Evolutionary conservation across 2,329 filamentous ascomycete species (phyloP).

Genomic region (Fusarium protoensiforme): DNA sequence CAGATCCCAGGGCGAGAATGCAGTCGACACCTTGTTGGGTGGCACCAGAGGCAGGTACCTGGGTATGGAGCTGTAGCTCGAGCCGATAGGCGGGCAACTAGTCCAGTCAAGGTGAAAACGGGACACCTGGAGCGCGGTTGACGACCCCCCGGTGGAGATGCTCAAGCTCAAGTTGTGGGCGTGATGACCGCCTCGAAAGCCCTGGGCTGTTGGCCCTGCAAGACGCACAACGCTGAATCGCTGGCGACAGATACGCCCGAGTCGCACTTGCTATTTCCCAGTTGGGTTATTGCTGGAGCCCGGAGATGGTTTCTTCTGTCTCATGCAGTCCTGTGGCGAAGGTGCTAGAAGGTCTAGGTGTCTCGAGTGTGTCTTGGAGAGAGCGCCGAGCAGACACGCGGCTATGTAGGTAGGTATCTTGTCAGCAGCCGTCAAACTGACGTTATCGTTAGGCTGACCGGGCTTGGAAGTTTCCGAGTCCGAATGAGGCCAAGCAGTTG

Average conservation of each 20-base stretch:
- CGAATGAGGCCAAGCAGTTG: not conserved
- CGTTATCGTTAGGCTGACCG: not conserved
- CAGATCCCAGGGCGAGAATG: not conserved
- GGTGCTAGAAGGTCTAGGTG: not conserved
- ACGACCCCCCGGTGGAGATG: not conserved
- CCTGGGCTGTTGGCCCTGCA: not conserved
- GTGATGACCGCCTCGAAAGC: not conserved
- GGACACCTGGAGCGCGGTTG: not conserved
- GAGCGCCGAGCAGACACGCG: not conserved
- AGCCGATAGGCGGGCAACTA: not conserved
- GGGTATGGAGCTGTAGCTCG: not conserved
- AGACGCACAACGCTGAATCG: not conserved
- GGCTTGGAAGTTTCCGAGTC: not conserved
- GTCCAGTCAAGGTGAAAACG: not conserved
- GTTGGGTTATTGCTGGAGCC: not conserved
- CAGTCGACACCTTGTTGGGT: constrained; percentile 26
- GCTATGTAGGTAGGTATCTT: not conserved
- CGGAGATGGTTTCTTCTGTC: not conserved
- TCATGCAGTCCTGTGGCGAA: not conserved
- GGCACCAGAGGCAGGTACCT: not conserved
- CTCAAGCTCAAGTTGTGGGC: not conserved
- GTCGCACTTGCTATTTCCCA: not conserved
- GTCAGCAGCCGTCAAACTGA: constrained; percentile 11
- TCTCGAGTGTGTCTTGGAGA: not conserved
- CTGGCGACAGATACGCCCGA: not conserved